Evolutionary conservation across 805 yeast genomes (phyloP).

Genomic region (Cyberlindnera nakhonratchasimensis): DNA sequence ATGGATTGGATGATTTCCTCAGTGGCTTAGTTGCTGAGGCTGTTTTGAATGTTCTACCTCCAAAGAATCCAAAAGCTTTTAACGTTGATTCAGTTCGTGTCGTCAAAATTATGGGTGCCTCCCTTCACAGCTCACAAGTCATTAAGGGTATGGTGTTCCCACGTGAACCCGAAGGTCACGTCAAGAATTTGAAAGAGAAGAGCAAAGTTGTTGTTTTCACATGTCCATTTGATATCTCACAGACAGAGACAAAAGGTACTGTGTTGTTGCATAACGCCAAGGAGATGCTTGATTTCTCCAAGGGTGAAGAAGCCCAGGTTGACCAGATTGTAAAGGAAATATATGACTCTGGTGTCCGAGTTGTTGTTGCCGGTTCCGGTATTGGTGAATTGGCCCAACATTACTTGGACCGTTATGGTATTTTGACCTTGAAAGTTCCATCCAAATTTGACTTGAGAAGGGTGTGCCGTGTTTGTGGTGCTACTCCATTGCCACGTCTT

Average conservation of each 20-base stretch:
- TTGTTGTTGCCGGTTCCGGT: slow-evolving; percentile 91
- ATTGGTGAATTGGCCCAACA: slow-evolving; percentile 92
- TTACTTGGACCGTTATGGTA: slow-evolving; percentile 81
- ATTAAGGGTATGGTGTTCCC: slow-evolving; percentile 98
- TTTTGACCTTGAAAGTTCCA: slow-evolving; percentile 84
- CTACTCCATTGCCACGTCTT: slow-evolving; percentile 89
- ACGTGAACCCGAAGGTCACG: slow-evolving; percentile 91
- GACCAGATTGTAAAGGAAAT: slow-evolving; percentile 83
- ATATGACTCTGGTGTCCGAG: slow-evolving; percentile 78
- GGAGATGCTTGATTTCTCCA: slow-evolving; percentile 93
- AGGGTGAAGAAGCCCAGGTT: slow-evolving; percentile 93
- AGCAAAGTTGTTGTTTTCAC: slow-evolving; percentile 91
- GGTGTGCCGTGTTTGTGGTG: slow-evolving; percentile 94
- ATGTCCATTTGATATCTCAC: slow-evolving; percentile 90
- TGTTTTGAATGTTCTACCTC: slow-evolving; percentile 72
- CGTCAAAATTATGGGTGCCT: slow-evolving; percentile 93
- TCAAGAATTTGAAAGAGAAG: slow-evolving; percentile 56
- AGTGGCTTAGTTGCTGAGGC: slow-evolving; percentile 83
- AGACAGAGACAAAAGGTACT: slow-evolving; percentile 98
- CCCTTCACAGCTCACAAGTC: slow-evolving; percentile 69
- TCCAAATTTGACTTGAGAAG: slow-evolving; percentile 94
- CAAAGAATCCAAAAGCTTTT: slow-evolving; percentile 57
- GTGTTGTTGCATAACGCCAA: slow-evolving; percentile 93
- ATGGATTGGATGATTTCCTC: slow-evolving; percentile 78
- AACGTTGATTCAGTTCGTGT: slow-evolving; percentile 94